A percentile compares a stretch with the other conserved stretches of the same genome.
Conservation (phyloP, 352 stramenopile species). For the Discostella stelligera region DNA sequence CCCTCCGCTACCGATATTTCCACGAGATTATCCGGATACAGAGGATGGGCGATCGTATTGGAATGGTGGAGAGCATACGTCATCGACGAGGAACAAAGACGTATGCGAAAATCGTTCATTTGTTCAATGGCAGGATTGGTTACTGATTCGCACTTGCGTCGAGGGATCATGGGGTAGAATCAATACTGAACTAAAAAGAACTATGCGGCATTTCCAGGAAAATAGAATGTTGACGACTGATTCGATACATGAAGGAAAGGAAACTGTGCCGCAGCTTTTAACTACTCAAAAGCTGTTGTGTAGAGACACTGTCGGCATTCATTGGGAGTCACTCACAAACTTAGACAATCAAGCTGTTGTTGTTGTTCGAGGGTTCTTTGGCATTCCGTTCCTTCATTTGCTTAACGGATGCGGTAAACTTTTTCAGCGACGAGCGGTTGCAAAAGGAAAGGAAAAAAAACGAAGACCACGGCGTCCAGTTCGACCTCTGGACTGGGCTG, state of each 20-base stretch:
- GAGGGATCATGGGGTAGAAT: conserved; percentile 53
- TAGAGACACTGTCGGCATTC: conserved; percentile 17
- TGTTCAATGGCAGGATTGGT: conserved; percentile 22
- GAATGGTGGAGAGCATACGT: conserved; percentile 15
- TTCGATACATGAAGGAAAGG: not conserved
- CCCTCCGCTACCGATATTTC: conserved; percentile 70
- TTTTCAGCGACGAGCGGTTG: conserved; percentile 5
- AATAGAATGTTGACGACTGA: conserved; percentile 3
- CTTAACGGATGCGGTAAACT: conserved; percentile 38
- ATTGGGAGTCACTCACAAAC: conserved; percentile 46
- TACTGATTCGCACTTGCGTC: conserved; percentile 42
- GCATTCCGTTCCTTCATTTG: conserved; percentile 47
- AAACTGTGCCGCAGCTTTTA: conserved; percentile 4
- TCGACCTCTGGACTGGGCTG: conserved; percentile 12
- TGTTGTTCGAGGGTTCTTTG: conserved; percentile 53
- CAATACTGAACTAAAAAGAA: conserved; percentile 26
- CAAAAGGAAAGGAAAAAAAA: conserved; percentile 16
- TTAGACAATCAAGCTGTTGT: conserved; percentile 11
- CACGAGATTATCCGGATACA: conserved; percentile 73
- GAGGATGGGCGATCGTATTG: conserved; percentile 59
- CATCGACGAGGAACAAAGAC: conserved; percentile 5
- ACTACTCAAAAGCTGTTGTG: not conserved
- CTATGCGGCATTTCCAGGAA: conserved; percentile 16
- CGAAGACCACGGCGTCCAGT: conserved; percentile 40
- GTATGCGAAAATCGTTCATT: conserved; percentile 1